Evolutionary conservation across 1,139 yeast species (phyloP), one percentile per base, ranked within the genome.

Genomic region (Kluyveromyces sp.): DNA sequence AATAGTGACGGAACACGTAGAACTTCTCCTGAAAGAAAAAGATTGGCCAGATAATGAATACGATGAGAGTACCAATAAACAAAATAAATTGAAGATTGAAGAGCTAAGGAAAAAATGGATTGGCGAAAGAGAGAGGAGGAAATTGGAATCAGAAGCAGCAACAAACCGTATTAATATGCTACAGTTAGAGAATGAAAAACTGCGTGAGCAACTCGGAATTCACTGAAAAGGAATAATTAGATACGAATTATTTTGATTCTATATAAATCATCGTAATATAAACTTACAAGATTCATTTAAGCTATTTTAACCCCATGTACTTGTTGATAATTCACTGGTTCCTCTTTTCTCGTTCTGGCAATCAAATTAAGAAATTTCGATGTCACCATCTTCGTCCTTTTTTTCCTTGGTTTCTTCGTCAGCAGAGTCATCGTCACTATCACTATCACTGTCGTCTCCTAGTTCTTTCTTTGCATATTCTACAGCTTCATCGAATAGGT

Each of bases 381-480:
- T 56, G 45, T 59, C 63, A 34, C 62, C 62, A 26, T 58, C 64
- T 26, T 52, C 54, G 38, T 61, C 63, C 36, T 48, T 41, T 45
- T 46, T 49, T 40, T 48, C 49, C 29, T 57, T 62, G 26, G 59
- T 52, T 56, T 56, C 46, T 33, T 70, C 77, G 48, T 74, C 79
- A 44, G 70, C 75, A 39, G 52, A 50, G 21, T 15, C 21, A 42
- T 57, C 60, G 46, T 56, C 54, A 25, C 54, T 49, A 43, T 65
- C 72, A 28, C 76, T 78, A 29, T 77, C 83, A 21, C 79, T 84
- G 7, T 78, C 90, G 26, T 83, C 94, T n/a, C 82, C 83, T 7
- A 82, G 81, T 50, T 85, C 94, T 48, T 82, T 83, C 64, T 84
- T 82, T 7, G 97, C 97, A 53, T 74, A 79, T 58, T 78, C 78